Conservation (phyloP, 2,329 filamentous ascomycete species). For the Neonectria faginata region DNA sequence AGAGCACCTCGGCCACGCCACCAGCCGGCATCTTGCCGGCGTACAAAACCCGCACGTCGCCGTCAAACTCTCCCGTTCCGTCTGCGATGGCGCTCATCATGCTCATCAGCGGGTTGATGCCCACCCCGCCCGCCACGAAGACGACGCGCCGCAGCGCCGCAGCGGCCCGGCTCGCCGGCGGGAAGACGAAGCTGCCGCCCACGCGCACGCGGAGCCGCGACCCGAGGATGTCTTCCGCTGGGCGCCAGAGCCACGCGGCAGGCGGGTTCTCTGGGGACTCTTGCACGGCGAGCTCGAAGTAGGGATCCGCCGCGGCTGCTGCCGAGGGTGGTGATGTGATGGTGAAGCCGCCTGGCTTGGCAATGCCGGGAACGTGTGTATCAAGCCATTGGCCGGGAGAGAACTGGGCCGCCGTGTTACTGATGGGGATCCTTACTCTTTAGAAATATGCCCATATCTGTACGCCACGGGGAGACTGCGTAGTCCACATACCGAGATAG, state of each 20-base stretch:
- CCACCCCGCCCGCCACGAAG: slow-evolving; percentile 84
- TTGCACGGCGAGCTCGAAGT: slow-evolving; percentile 84
- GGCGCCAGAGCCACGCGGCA: slow-evolving; percentile 81
- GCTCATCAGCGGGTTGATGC: slow-evolving; percentile 83
- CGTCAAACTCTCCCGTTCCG: slow-evolving; percentile 22
- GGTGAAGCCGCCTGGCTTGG: slow-evolving; percentile 86
- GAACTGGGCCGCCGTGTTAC: slow-evolving; percentile 63
- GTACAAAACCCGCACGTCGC: slow-evolving; percentile 72
- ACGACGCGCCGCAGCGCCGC: slow-evolving; percentile 66
- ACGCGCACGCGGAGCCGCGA: slow-evolving; percentile 74
- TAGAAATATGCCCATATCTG: background rate
- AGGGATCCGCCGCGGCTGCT: slow-evolving; percentile 58
- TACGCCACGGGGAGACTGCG: background rate
- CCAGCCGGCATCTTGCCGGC: slow-evolving; percentile 57
- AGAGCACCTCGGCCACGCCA: slow-evolving; percentile 57
- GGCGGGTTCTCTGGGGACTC: slow-evolving; percentile 76
- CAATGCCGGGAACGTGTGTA: slow-evolving; percentile 76
- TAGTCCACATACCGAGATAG: slow-evolving; percentile 58
- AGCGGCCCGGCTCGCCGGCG: slow-evolving; percentile 63
- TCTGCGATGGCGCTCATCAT: slow-evolving; percentile 73
- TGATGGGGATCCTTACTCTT: background rate
- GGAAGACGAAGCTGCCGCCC: slow-evolving; percentile 85
- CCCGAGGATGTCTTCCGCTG: slow-evolving; percentile 66
- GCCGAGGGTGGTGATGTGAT: slow-evolving; percentile 80
- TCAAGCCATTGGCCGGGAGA: slow-evolving; percentile 91